Base-by-base conservation (phyloP, 768 basidiomycete genomes). In the Coprinellus micaceus region DNA sequence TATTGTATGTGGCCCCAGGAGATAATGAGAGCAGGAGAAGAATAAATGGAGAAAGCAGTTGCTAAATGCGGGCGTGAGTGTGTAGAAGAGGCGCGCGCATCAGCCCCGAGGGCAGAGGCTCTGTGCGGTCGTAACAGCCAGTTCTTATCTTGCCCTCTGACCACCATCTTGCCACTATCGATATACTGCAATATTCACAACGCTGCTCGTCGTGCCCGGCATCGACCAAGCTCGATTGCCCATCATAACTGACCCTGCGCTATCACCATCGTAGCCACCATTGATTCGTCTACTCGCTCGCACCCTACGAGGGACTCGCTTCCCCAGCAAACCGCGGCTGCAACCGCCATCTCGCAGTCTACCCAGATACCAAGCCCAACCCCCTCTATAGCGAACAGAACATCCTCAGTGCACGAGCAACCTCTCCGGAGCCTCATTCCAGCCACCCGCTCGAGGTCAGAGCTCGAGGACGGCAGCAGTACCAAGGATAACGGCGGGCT, bases 281-380 rank as follows among this genome's bases (percentile, higher is more conserved):
- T 89, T 87, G 84, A 86, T 85, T 76, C 85, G 75, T 69, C 76
- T 75, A 81, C 79, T 67, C 72, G 77, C 68, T 73, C 78, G 72
- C 74, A 71, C 76, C 70, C 77, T 72, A 67, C 80, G 70, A 79
- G 82, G 85, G 82, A 83, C 74, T 71, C 69, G 72, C 72, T 72
- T 69, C 69, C 67, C 67, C 66, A 71, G 21, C 50, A 39, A 28
- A 57, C 49, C 19, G 15, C 48, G 48, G 48, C 48, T 50, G 48
- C 24, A 50, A 50, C 41, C 49, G 47, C 28, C 56, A 26, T 25
- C 30, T 11, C 33, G 3, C 22, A n/a, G 46, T 28, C 46, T 43
- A 15, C 33, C 28, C n/a, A 21, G 25, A 28, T 40, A 40, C 41
- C 37, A 30, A 50, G 59, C 58, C 63, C 59, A 69, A 61, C 57